phyloP scores from a whole-genome alignment of 768 basidiomycete genomes.

The Amanita molliuscula region DNA sequence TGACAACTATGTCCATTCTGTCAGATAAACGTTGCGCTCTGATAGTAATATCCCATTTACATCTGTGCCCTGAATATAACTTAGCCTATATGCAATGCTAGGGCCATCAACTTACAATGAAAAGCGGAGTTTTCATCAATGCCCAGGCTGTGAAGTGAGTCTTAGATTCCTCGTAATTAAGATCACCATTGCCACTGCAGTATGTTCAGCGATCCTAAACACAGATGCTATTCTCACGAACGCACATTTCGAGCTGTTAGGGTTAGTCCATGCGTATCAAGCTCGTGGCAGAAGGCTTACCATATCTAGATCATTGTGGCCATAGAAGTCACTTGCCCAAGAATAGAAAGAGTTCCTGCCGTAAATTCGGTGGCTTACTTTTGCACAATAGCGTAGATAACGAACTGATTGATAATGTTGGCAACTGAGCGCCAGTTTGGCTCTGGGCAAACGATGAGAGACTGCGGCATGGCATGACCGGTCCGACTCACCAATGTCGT shows the following conservation, averaged over 20 bases:
- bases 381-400: neutral
- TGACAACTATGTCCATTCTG: constrained; percentile 28
- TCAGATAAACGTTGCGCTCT: neutral
- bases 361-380: neutral
- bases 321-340: constrained; percentile 56
- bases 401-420: constrained; percentile 43
- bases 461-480: neutral
- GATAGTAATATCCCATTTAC: constrained; percentile 13
- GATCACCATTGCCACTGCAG: constrained; percentile 48
- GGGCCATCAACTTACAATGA: constrained; percentile 27
- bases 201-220: constrained; percentile 2
- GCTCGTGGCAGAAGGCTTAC: constrained; percentile 20
- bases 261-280: constrained; percentile 1
- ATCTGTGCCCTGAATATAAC: constrained; percentile 21
- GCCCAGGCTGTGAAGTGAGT: constrained; percentile 69
- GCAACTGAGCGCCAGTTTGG: constrained; percentile 41
- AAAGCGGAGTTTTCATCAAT: constrained; percentile 56
- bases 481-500: constrained; percentile 31
- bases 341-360: constrained; percentile 55
- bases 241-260: constrained; percentile 45
- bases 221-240: constrained; percentile 3
- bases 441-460: constrained; percentile 15
- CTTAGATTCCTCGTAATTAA: constrained; percentile 55
- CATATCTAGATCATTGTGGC: constrained; percentile 62
- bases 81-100: neutral